phyloP scores from a whole-genome alignment of 2,329 filamentous ascomycete species.

The Microsporum ferrugineum region DNA sequence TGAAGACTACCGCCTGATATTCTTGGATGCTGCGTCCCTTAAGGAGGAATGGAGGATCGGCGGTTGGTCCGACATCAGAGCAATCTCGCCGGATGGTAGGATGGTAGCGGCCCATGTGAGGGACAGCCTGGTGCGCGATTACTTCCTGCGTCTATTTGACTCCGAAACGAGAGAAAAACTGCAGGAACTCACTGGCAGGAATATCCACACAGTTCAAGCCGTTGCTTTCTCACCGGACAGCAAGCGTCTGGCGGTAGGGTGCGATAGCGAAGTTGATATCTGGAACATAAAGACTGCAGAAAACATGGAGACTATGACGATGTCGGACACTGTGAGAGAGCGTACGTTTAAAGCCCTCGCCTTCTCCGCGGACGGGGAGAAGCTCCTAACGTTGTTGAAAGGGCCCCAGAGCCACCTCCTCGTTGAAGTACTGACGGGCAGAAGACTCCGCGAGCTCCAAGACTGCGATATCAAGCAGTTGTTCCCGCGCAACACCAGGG shows the following conservation, averaged over 20 bases:
- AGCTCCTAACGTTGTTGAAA: neutral
- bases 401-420: neutral
- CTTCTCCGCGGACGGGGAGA: neutral
- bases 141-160: neutral
- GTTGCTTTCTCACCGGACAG: neutral
- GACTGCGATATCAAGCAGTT: neutral
- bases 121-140: too few relatives aligned
- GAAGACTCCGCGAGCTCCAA: neutral
- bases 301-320: neutral
- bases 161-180: neutral
- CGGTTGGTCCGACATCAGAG: neutral
- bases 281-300: conserved; percentile 14
- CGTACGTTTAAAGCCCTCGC: neutral
- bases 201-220: neutral
- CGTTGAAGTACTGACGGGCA: neutral
- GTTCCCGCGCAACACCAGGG: neutral
- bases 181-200: neutral
- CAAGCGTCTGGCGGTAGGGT: neutral
- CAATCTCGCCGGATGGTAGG: neutral
- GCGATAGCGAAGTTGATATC: neutral
- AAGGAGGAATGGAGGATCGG: neutral
- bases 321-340: neutral
- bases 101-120: neutral
- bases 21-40: neutral
- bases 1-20: neutral